Evolutionary conservation across 495 filamentous ascomycete genomes (phyloP).

Genomic region (Podospora bellae-mahoneyi): DNA sequence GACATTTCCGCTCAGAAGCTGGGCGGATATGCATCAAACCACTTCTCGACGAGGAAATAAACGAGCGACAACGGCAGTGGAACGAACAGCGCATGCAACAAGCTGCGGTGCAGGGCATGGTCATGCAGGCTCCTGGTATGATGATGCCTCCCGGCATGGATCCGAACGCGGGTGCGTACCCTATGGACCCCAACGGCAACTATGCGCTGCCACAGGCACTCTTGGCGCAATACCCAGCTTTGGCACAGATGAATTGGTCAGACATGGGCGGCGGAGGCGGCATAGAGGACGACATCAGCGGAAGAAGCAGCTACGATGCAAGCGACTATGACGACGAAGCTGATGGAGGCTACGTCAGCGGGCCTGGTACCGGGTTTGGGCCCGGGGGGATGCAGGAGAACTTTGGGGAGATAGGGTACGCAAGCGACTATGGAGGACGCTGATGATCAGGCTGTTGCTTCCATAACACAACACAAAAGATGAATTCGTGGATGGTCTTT

Average conservation of each 20-base stretch:
- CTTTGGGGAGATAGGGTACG: constrained; percentile 51
- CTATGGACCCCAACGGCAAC: constrained; percentile 52
- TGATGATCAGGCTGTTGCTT: constrained; percentile 23
- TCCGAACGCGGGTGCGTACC: constrained; percentile 39
- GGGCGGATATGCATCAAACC: constrained; percentile 95
- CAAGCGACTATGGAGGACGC: constrained; percentile 51
- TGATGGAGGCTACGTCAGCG: constrained; percentile 56
- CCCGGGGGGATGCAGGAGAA: constrained; percentile 48
- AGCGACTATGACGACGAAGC: constrained; percentile 67
- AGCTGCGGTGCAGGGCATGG: constrained; percentile 48
- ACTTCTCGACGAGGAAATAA: constrained; percentile 82
- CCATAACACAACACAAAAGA: too few relatives aligned
- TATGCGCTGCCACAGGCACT: constrained; percentile 82
- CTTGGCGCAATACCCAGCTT: constrained; percentile 84
- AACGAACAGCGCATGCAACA: constrained; percentile 63
- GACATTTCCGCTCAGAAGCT: constrained; percentile 96
- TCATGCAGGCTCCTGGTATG: constrained; percentile 41
- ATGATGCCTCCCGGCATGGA: constrained; percentile 42
- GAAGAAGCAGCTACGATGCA: constrained; percentile 85
- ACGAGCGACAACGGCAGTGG: constrained; percentile 66
- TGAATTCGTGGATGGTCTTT: too few relatives aligned
- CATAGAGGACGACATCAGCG: constrained; percentile 71
- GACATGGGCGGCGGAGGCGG: constrained; percentile 53
- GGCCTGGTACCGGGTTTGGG: constrained; percentile 49
- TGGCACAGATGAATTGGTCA: constrained; percentile 80